These are phyloP conservation scores for Nothophaeocryptopus gaeumannii DNA, from an alignment of 2,329 filamentous ascomycete genomes.

Conservation along the genomic window DNA sequence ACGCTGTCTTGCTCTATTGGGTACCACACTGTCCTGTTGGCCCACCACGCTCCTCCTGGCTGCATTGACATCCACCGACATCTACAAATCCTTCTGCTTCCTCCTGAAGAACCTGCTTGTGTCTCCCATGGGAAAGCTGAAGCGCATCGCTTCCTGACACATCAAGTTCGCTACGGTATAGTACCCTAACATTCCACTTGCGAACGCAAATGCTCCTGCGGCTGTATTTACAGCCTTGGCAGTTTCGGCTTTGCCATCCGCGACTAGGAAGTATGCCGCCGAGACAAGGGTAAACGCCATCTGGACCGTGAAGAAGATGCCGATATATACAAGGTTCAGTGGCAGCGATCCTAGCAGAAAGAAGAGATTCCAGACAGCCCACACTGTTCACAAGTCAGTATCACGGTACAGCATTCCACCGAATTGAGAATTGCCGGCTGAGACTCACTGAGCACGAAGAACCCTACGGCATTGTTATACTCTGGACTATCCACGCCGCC, in stretches of 20 bases:
- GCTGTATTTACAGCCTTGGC: constrained; percentile 43
- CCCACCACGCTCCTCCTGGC: too few species aligned
- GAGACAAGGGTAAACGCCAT: constrained; percentile 45
- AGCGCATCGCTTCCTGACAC: constrained; percentile 39
- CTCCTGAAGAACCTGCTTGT: constrained; percentile 41
- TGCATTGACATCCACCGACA: too few species aligned
- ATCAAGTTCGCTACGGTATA: constrained; percentile 46
- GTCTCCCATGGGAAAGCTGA: constrained; percentile 44
- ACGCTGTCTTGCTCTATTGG: too few species aligned
- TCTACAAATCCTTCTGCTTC: constrained; percentile 21
- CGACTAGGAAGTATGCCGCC: constrained; percentile 46
- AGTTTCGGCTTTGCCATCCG: constrained; percentile 41
- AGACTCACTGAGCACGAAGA: constrained; percentile 47
- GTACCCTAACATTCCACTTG: constrained; percentile 47
- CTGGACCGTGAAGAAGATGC: constrained; percentile 50
- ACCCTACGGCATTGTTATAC: constrained; percentile 51
- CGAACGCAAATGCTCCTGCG: constrained; percentile 48
- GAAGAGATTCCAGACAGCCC: constrained; percentile 48
- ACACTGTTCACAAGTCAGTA: constrained; percentile 34
- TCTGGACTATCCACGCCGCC: constrained; percentile 40
- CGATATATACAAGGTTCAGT: constrained; percentile 49
- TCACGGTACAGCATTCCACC: not conserved
- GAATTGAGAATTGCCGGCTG: not conserved
- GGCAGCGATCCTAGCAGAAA: constrained; percentile 48
- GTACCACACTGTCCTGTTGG: too few species aligned